phyloP scores from a whole-genome alignment of 257 asterid species.

The Petunia secreta region DNA sequence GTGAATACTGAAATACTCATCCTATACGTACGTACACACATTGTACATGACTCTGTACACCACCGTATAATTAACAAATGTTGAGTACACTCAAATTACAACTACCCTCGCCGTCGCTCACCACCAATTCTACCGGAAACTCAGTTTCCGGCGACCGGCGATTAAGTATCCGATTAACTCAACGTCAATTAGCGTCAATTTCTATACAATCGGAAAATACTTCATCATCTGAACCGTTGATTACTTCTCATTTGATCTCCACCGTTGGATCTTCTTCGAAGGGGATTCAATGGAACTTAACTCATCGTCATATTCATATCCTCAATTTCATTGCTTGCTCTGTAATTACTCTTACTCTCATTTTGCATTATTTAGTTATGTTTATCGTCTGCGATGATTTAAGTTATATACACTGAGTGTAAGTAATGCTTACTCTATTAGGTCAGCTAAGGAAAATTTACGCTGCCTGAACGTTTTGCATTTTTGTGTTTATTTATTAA shows the following conservation, averaged over 20 bases:
- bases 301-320: slow-evolving; percentile 65
- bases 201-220: slow-evolving; percentile 42
- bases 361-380: neutral
- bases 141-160: slow-evolving; percentile 33
- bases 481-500: too few relatives aligned
- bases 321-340: slow-evolving; percentile 86
- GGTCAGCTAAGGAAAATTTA: neutral
- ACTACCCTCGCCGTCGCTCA: slow-evolving; percentile 4
- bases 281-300: slow-evolving; percentile 41
- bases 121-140: slow-evolving; percentile 23
- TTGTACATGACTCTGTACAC: too few relatives aligned
- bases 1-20: neutral
- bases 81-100: slow-evolving; percentile 14
- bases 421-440: neutral
- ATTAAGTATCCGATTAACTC: slow-evolving; percentile 40
- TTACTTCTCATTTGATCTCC: slow-evolving; percentile 49
- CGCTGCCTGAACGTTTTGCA: too few relatives aligned
- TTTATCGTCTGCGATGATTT: slow-evolving; percentile 5
- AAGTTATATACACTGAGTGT: neutral
- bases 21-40: neutral
- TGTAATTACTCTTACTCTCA: slow-evolving; percentile 39
- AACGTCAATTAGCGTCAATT: slow-evolving; percentile 44
- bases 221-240: slow-evolving; percentile 42
- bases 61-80: neutral
- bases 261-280: slow-evolving; percentile 47